Evolutionary conservation across 163 green algal genomes (phyloP).

Genomic region (Chlorella variabilis): DNA sequence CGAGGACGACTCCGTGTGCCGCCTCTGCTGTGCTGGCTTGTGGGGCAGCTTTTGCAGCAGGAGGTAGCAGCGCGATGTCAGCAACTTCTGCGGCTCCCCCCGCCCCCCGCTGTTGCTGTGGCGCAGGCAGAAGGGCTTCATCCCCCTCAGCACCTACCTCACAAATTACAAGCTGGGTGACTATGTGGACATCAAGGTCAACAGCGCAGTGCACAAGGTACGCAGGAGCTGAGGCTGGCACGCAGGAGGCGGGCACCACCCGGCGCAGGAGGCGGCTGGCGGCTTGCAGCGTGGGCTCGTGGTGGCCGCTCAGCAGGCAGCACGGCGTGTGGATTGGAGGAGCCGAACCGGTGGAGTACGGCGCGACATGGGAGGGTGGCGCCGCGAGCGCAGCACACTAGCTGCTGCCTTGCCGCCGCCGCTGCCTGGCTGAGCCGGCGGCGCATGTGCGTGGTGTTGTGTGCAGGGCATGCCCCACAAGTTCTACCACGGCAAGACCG

Average conservation of each 20-base stretch:
- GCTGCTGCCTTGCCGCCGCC: too few relatives aligned
- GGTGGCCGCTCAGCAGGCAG: too few relatives aligned
- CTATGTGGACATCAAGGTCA: constrained; percentile 99
- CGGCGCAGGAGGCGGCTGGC: too few relatives aligned
- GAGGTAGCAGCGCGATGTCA: neutral
- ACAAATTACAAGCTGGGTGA: constrained; percentile 96
- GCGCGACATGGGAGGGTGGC: too few relatives aligned
- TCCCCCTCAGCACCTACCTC: constrained; percentile 94
- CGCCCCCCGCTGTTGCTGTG: neutral
- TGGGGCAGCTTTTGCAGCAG: neutral
- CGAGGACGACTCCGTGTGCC: neutral
- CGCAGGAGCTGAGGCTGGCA: too few relatives aligned
- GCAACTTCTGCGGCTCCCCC: neutral
- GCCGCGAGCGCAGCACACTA: too few relatives aligned
- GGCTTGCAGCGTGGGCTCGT: too few relatives aligned
- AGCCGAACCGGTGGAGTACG: too few relatives aligned
- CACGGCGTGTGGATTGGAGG: too few relatives aligned
- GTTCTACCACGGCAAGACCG: constrained; percentile 98
- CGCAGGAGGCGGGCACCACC: too few relatives aligned
- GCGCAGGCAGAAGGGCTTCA: constrained; percentile 82
- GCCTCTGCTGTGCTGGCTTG: neutral
- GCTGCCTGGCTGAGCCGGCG: too few relatives aligned
- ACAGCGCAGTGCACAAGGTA: constrained; percentile 93
- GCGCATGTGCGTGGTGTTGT: too few relatives aligned
- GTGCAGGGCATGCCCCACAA: constrained; percentile 99